Evolutionary conservation across 805 yeast genomes (phyloP), one percentile per base, ranked within the genome.

Genomic region (Candida anglica): DNA sequence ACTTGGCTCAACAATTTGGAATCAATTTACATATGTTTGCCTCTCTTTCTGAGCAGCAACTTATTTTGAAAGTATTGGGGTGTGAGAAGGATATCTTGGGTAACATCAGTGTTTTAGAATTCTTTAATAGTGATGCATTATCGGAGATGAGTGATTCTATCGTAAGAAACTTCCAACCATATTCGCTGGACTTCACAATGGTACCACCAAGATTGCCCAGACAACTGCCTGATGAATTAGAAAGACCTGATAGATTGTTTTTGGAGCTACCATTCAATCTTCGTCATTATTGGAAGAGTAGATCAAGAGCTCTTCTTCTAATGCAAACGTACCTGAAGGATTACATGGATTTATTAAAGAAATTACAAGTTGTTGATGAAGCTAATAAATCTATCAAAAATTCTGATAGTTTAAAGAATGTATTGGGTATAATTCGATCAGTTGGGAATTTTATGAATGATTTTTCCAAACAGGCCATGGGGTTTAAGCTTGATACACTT

Each of bases 391-490:
- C 79, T 27, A 69, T 91, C 24, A 74, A 75, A 40, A 66, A 71
- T 17, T 86, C 96, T 1, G 74, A 73, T 13, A 76, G 78, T 33
- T 69, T 94, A 50, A 75, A 79, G 41, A 73, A 77, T 36, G 79
- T 93, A 11, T 73, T 94, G 50, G 88, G 86, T 37, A 77, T 93
- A 30, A 91, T 93, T 41, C 66, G 89, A 42, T 81, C 89, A 3
- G 93, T 93, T 32, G 99, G 98, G 39, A 93, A 93, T 56, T 91
- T 81, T 56, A 93, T 93, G 98, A 93, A 94, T 55, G 96, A 88
- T 49, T 67, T 78, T n/a, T 70, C 86, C 2, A 89, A 88, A 48
- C 95, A 88, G 55, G 98, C 97, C 1, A 73, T 76, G 44, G 99
- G 99, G 3, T 94, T 94, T 70, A 83, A 84, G 49, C 66, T 93